Evolutionary conservation across 1,284 basidiomycete species (phyloP), one percentile per base, ranked within the genome.

Genomic region (Marasmius tenuissimus): DNA sequence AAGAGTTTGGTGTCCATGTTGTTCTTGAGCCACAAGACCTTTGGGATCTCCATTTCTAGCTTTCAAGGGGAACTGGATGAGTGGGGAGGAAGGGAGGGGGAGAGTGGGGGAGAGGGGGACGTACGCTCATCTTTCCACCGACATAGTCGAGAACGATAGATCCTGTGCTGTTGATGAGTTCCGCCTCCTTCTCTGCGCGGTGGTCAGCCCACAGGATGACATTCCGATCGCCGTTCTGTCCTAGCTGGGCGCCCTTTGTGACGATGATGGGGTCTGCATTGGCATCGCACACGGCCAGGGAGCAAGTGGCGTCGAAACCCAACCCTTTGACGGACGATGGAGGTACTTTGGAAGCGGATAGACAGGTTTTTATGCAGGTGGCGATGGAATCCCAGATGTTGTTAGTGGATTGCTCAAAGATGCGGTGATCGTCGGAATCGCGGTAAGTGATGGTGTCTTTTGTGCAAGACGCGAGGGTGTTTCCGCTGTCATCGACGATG

Each of bases 261-360:
- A 99, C 89, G n/a, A 81, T 81, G 40, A 98, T 80, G 0, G 96
- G 92, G 51, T 84, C 77, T 4, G 95, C 95, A 14, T 85, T 70
- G 59, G 85, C 77, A 71, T 95, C 88, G 1, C 90, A 83, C 27
- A 98, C 96, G 0, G 96, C 95, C 40, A 99, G 82, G 0, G 94
- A 97, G 78, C 97, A 99, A 0, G 97, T 99, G 57, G 96, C 97
- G 75, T 98, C 97, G 73, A 98, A 98, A 10, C 96, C 96, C 60
- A 99, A 73, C 1, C 97, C 97, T 70, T 93, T 94, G 66, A 99
- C 89, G 4, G 81, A 75, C 3, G 78, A 73, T 12, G 91, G 85
- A 27, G 83, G 69, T 38, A 95, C 76, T 6, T 86, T 83, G 3
- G 91, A 85, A 38, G 83, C 76, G 11, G 79, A 65, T 37, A 99